Evolutionary conservation across 352 stramenopile genomes (phyloP).

Genomic region (Thraustochytrium sp.): DNA sequence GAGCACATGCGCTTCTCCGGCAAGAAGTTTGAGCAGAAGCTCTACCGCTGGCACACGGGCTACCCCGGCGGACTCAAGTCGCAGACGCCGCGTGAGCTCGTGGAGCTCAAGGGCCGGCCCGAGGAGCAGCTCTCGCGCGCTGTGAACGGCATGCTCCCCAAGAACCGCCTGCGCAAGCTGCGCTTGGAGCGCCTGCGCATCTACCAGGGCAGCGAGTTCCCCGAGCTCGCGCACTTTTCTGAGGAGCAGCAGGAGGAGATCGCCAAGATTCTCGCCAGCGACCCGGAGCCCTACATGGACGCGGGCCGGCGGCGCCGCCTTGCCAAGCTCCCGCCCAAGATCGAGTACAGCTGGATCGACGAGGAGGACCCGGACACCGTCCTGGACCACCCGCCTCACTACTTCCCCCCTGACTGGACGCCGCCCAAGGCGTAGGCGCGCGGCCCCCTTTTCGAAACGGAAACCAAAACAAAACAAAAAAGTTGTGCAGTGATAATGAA

Average conservation of each 20-base stretch:
- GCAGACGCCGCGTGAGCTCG: conserved; percentile 84
- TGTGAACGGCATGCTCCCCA: conserved; percentile 93
- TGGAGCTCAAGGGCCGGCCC: conserved; percentile 75
- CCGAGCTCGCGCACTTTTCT: not conserved
- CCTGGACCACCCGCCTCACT: not conserved
- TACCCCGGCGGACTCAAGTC: conserved; percentile 93
- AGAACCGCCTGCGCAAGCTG: conserved; percentile 88
- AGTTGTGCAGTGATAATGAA: too few species aligned
- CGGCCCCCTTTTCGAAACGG: too few species aligned
- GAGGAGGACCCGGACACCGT: not conserved
- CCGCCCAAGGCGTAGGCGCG: too few species aligned
- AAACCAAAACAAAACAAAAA: too few species aligned
- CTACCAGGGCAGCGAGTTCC: conserved; percentile 47
- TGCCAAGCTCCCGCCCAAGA: not conserved
- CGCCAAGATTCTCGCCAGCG: not conserved
- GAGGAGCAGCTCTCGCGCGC: conserved; percentile 90
- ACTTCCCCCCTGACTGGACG: not conserved
- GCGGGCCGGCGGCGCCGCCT: not conserved
- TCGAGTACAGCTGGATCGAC: not conserved
- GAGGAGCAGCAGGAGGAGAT: conserved; percentile 34
- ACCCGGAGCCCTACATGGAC: conserved; percentile 7
- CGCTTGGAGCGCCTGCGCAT: conserved; percentile 73
- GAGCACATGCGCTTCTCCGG: conserved; percentile 88
- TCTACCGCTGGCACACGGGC: conserved; percentile 97
- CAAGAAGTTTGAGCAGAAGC: conserved; percentile 93